Evolutionary conservation across 306 rosid species (phyloP).

Genomic region (Cicer judaicum): DNA sequence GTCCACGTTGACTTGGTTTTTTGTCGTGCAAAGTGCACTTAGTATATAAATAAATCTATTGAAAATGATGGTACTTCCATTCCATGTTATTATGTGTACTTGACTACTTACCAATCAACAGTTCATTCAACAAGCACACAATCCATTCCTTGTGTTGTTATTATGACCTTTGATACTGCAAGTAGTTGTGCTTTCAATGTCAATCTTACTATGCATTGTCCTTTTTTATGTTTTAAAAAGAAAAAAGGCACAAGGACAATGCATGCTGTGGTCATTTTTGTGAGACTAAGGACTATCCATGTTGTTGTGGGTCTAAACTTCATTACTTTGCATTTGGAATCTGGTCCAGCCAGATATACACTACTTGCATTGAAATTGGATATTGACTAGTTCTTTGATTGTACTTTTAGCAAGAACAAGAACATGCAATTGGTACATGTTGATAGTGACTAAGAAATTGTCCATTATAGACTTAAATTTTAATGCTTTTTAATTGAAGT

Average conservation of each 20-base stretch:
- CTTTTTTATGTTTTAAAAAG: neutral
- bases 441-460: slow-evolving; percentile 28
- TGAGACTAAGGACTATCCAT: slow-evolving; percentile 19
- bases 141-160: neutral
- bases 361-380: slow-evolving; percentile 27
- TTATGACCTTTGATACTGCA: neutral
- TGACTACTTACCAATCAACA: neutral
- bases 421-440: slow-evolving; percentile 32
- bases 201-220: slow-evolving; percentile 34
- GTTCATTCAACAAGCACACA: neutral
- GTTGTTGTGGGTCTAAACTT: slow-evolving; percentile 34
- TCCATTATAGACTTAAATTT: neutral
- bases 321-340: slow-evolving; percentile 13
- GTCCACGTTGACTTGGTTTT: no score
- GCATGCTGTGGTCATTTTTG: slow-evolving; percentile 28
- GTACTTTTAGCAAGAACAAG: neutral
- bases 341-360: slow-evolving; percentile 21
- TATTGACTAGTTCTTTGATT: slow-evolving; percentile 8
- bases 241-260: slow-evolving; percentile 19
- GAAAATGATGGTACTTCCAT: neutral
- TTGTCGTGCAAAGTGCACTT: no score
- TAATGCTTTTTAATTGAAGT: neutral
- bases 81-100: neutral
- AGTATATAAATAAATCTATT: no score
- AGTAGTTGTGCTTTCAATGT: slow-evolving; percentile 28